Evolutionary conservation across 1,284 basidiomycete species (phyloP), one percentile per base, ranked within the genome.

Genomic region (Malassezia restricta): DNA sequence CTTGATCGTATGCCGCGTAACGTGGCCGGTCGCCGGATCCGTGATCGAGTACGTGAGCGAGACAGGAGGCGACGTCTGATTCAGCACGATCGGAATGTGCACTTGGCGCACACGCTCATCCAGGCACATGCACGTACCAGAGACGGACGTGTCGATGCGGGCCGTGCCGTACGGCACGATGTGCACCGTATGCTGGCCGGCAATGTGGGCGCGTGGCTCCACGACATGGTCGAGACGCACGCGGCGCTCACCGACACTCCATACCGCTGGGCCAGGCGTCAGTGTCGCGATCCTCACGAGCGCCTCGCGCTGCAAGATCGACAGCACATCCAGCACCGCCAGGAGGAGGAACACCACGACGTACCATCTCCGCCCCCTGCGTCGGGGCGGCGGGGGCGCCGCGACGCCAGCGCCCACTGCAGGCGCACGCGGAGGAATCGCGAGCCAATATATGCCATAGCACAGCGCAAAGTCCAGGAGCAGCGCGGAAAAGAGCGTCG

Each of bases 161-260:
- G 86, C 88, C 1, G 87, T 90, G 67, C 85, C 77, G 47, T 55
- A 56, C 7, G 87, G 87, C 3, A 87, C 87, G 79, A 89, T 85
- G 62, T 84, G 83, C 47, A 91, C 83, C 2, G 87, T 90, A 68
- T 89, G 86, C 74, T 88, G 85, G 20, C 87, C 87, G 32, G 84
- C 79, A n/a, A 91, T 77, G 68, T 88, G 85, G 1, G 65, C 62
- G 39, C 67, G 65, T 8, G 65, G 66, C 30, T 71, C 69, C 39
- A 76, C 62, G 38, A 76, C 64, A 37, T 73, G 68, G 29, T 73
- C 59, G 7, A 76, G 57, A 30, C 73, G 65, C 9, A 77, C 73
- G n/a, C 70, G 63, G 12, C 66, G 64, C 58, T 75, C 75, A 44
- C 65, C 37, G 7, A 40, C 46, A 20, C 46, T 41, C 46, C 57